These are phyloP conservation scores for Ganoderma lingzhi DNA, from an alignment of 1,284 basidiomycete genomes.

Conservation along the genomic window DNA sequence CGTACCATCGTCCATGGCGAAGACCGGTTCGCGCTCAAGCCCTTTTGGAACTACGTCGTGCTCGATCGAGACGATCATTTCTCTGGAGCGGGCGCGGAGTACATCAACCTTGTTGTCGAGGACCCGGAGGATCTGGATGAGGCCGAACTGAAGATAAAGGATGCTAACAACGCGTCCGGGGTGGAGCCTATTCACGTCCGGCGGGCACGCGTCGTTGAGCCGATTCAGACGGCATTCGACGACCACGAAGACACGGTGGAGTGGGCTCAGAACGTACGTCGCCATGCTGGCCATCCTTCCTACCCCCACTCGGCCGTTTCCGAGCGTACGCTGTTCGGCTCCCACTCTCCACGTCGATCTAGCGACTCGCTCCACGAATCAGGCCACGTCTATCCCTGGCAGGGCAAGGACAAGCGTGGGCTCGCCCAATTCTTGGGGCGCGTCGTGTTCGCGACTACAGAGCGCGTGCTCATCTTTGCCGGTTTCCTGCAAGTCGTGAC, in stretches of 20 bases:
- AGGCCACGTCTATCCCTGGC: slow-evolving; percentile 28
- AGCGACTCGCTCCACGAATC: slow-evolving; percentile 71
- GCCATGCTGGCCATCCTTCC: slow-evolving; percentile 41
- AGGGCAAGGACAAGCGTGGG: slow-evolving; percentile 29
- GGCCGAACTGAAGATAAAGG: slow-evolving; percentile 45
- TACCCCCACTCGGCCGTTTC: slow-evolving; percentile 54
- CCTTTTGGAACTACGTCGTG: slow-evolving; percentile 65
- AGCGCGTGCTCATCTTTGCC: slow-evolving; percentile 72
- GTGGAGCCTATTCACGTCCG: slow-evolving; percentile 31
- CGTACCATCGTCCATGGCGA: slow-evolving; percentile 44
- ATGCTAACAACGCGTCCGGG: slow-evolving; percentile 32
- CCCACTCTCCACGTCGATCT: slow-evolving; percentile 59
- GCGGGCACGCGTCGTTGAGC: slow-evolving; percentile 35
- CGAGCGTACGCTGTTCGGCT: slow-evolving; percentile 62
- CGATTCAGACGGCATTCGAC: slow-evolving; percentile 41
- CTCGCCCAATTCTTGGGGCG: slow-evolving; percentile 52
- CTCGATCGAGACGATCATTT: slow-evolving; percentile 52
- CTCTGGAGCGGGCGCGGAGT: slow-evolving; percentile 44
- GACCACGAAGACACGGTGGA: slow-evolving; percentile 50
- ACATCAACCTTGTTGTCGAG: slow-evolving; percentile 60
- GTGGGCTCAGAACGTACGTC: slow-evolving; percentile 48
- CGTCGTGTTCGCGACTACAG: slow-evolving; percentile 58
- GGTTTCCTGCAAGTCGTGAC: slow-evolving; percentile 72
- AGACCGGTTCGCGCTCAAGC: slow-evolving; percentile 53
- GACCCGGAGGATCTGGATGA: slow-evolving; percentile 62